Evolutionary conservation across 306 rosid species (phyloP).

Genomic region (Ochetophila trinervis): DNA sequence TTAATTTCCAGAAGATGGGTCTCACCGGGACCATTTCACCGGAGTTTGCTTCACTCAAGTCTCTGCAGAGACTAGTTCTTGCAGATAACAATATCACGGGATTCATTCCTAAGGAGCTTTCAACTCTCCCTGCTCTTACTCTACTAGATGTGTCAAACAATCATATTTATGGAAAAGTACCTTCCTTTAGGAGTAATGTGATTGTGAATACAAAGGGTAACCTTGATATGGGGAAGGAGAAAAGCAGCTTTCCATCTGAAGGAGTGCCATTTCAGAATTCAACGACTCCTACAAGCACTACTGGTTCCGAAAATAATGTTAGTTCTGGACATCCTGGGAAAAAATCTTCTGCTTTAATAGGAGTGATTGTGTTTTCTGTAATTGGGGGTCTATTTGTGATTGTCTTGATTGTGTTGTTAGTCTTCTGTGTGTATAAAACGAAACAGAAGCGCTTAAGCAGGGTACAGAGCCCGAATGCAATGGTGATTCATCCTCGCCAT

Average conservation of each 20-base stretch:
- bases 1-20: slow-evolving; percentile 76
- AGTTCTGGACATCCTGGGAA: slow-evolving; percentile 33
- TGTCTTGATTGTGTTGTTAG: slow-evolving; percentile 48
- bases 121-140: slow-evolving; percentile 53
- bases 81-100: slow-evolving; percentile 75
- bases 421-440: slow-evolving; percentile 62
- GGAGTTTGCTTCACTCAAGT: slow-evolving; percentile 45
- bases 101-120: slow-evolving; percentile 52
- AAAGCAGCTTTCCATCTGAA: slow-evolving; percentile 14
- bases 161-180: slow-evolving; percentile 57
- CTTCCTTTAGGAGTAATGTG: slow-evolving; percentile 55
- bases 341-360: slow-evolving; percentile 45
- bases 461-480: slow-evolving; percentile 82
- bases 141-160: slow-evolving; percentile 63
- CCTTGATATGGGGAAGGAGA: slow-evolving; percentile 59
- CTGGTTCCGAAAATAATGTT: slow-evolving; percentile 27
- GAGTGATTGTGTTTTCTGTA: slow-evolving; percentile 56
- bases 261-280: slow-evolving; percentile 31
- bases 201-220: slow-evolving; percentile 48
- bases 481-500: slow-evolving; percentile 77
- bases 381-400: slow-evolving; percentile 52
- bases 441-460: slow-evolving; percentile 66
- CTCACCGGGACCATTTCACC: slow-evolving; percentile 68
- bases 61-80: slow-evolving; percentile 56
- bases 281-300: slow-evolving; percentile 2